phyloP scores from a whole-genome alignment of 2,329 filamentous ascomycete genomes.

The Neophaeococcomyces aloes region DNA sequence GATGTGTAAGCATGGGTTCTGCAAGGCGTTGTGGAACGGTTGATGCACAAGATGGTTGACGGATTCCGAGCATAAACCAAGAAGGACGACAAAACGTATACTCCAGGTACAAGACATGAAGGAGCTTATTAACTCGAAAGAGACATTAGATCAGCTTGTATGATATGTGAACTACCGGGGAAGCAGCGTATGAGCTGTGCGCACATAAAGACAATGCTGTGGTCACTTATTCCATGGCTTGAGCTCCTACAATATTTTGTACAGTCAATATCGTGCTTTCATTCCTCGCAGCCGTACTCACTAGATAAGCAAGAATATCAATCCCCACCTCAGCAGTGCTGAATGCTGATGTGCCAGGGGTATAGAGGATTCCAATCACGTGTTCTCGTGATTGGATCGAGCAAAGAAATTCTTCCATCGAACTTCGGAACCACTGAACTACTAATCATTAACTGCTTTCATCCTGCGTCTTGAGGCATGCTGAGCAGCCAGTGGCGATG shows the following conservation, averaged over 20 bases:
- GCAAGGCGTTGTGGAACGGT: background rate
- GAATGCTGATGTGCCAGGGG: no score
- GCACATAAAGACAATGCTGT: background rate
- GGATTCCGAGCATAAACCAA: background rate
- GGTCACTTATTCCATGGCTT: background rate
- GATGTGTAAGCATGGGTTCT: background rate
- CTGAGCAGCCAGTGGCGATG: constrained; percentile 35
- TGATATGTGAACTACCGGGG: no score
- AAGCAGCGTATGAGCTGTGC: background rate
- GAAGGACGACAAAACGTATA: no score
- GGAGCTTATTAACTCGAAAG: no score
- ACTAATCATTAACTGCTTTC: background rate
- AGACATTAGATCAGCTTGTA: no score
- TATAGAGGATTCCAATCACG: no score
- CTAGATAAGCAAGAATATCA: background rate
- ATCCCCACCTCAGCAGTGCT: no score
- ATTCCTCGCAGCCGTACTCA: background rate
- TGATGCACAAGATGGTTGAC: background rate
- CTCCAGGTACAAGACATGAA: no score
- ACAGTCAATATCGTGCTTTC: no score
- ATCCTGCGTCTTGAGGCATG: constrained; percentile 27
- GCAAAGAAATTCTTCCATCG: background rate
- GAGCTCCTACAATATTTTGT: no score
- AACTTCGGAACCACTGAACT: background rate
- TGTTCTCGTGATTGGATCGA: constrained; percentile 4